Conservation (phyloP, 2,329 filamentous ascomycete genomes). For the Aureobasidium subglaciale region DNA sequence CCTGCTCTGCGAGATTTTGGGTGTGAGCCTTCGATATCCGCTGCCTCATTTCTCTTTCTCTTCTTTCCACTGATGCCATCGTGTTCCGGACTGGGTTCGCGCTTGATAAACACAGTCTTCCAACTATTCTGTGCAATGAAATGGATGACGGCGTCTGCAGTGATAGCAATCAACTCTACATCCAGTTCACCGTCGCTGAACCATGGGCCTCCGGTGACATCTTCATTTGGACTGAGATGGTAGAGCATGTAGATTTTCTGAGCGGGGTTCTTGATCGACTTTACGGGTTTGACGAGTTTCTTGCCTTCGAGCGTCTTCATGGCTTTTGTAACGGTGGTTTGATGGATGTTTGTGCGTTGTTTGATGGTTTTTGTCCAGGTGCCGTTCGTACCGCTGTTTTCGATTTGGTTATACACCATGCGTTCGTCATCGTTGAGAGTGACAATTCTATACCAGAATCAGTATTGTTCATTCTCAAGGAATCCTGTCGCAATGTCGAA, state of each 20-base stretch:
- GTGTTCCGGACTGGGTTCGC: constrained; percentile 12
- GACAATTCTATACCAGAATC: constrained; percentile 27
- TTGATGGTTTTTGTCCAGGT: constrained; percentile 83
- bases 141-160: constrained; percentile 66
- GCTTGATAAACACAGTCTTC: constrained; percentile 42
- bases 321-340: constrained; percentile 70
- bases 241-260: constrained; percentile 96
- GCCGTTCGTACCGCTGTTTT: constrained; percentile 31
- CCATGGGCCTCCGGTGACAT: constrained; percentile 90
- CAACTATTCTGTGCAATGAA: constrained; percentile 67
- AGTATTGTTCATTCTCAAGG: constrained; percentile 17
- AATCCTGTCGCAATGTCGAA: neutral
- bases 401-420: constrained; percentile 53
- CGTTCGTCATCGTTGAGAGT: constrained; percentile 61
- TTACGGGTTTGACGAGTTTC: constrained; percentile 78
- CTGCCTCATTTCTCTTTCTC: constrained; percentile 23
- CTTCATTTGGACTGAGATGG: constrained; percentile 74
- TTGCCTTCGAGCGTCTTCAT: constrained; percentile 79
- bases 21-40: constrained; percentile 29
- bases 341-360: constrained; percentile 71
- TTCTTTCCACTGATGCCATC: constrained; percentile 24
- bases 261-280: constrained; percentile 81
- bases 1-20: constrained; percentile 22
- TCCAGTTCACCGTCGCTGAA: constrained; percentile 89
- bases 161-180: constrained; percentile 73